Evolutionary conservation across 495 filamentous ascomycete genomes (phyloP).

Genomic region (Neurospora africana): DNA sequence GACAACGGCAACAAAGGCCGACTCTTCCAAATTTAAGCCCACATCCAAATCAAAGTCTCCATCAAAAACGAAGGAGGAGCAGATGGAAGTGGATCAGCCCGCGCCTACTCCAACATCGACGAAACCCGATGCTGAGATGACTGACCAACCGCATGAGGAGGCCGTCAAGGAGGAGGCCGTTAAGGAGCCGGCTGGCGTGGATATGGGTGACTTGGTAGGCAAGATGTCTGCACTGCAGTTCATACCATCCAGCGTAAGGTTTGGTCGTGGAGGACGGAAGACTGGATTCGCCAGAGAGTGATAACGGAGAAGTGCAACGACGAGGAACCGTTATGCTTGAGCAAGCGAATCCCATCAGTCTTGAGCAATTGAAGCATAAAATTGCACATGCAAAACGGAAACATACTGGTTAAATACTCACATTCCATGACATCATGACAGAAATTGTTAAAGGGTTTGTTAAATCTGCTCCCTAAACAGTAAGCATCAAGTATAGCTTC

Average conservation of each 20-base stretch:
- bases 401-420: background rate
- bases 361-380: background rate
- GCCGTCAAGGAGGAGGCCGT: constrained; percentile 4
- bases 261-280: constrained; percentile 51
- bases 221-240: constrained; percentile 80
- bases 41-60: constrained; percentile 11
- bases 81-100: background rate
- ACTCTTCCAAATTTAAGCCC: constrained; percentile 9
- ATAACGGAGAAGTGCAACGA: background rate
- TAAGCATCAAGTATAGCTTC: background rate
- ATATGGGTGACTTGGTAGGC: constrained; percentile 60
- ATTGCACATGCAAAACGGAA: background rate
- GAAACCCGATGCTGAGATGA: background rate
- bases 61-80: background rate
- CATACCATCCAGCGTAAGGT: constrained; percentile 65
- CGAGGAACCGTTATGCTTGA: background rate
- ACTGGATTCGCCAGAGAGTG: constrained; percentile 33
- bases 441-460: background rate
- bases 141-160: background rate
- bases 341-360: background rate
- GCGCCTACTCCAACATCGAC: background rate
- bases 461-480: background rate
- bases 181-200: constrained; percentile 34
- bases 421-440: background rate
- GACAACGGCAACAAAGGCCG: constrained; percentile 9